These are phyloP conservation scores for Meira miltonrushii DNA, from an alignment of 1,284 basidiomycete genomes.

Conservation along the genomic window DNA sequence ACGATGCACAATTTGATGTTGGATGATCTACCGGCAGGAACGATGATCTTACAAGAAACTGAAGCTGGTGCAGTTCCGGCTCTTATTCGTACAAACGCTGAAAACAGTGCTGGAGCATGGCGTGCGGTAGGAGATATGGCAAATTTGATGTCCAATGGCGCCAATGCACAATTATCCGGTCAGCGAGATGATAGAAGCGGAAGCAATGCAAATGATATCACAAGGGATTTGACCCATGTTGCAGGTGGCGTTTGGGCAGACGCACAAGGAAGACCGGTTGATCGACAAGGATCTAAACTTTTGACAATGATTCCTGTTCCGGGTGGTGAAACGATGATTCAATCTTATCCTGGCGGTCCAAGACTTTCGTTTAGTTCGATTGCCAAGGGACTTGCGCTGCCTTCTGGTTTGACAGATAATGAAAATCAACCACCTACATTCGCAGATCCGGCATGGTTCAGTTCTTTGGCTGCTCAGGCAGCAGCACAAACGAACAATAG, in stretches of 20 bases:
- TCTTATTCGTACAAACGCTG: constrained; percentile 26
- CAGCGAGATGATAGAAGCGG: not conserved
- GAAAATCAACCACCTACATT: not conserved
- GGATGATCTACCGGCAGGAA: constrained; percentile 62
- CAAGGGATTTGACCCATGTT: constrained; percentile 35
- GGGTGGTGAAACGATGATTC: not conserved
- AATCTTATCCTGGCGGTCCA: constrained; percentile 10
- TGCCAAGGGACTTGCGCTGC: not conserved
- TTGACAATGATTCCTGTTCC: constrained; percentile 34
- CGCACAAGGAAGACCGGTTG: constrained; percentile 28
- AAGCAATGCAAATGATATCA: constrained; percentile 1
- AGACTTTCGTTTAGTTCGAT: constrained; percentile 2
- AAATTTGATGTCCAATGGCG: constrained; percentile 21
- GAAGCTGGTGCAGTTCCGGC: constrained; percentile 49
- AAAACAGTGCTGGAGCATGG: constrained; percentile 26
- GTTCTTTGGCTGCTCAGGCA: constrained; percentile 22
- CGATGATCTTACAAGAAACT: constrained; percentile 59
- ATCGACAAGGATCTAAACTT: constrained; percentile 28
- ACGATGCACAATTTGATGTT: constrained; percentile 56
- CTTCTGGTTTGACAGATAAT: not conserved
- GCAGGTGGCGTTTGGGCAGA: constrained; percentile 38
- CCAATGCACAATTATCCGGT: constrained; percentile 58
- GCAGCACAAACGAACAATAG: constrained; percentile 24
- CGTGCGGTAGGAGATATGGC: constrained; percentile 51
- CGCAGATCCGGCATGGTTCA: not conserved